Percentiles rank a stretch among this genome's conserved stretches.
Conservation (phyloP, 306 rosid species). For the Crataegus laevigata region DNA sequence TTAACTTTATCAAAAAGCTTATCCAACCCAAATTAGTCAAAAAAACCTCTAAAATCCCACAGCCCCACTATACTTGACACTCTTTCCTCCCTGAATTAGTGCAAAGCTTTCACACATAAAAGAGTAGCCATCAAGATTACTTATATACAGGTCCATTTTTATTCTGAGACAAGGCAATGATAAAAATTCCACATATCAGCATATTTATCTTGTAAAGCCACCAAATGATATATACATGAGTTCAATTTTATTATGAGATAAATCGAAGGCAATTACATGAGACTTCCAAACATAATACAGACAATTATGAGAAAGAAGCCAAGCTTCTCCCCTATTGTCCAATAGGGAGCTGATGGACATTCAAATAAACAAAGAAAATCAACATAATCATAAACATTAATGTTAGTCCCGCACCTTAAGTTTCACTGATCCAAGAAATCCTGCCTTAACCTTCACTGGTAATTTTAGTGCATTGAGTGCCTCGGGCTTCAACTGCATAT, state of each 20-base stretch:
- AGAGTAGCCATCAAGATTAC: neutral
- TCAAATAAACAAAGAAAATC: neutral
- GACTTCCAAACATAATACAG: neutral
- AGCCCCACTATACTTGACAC: neutral
- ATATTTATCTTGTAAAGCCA: neutral
- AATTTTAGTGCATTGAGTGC: slow-evolving; percentile 90
- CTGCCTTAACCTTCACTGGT: slow-evolving; percentile 98
- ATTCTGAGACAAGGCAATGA: neutral
- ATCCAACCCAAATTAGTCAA: neutral
- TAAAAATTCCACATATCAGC: neutral
- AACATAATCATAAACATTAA: slow-evolving; percentile 10
- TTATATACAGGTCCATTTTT: neutral
- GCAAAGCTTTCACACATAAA: neutral
- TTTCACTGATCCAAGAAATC: slow-evolving; percentile 97
- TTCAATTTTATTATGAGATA: neutral
- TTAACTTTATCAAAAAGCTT: neutral
- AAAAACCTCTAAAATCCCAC: neutral
- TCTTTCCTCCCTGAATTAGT: neutral
- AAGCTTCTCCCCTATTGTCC: neutral
- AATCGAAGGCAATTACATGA: neutral
- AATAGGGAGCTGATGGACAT: neutral
- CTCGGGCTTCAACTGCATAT: slow-evolving; percentile 99
- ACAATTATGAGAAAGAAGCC: neutral
- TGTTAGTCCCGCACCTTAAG: slow-evolving; percentile 59
- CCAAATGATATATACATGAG: neutral